phyloP scores from a whole-genome alignment of 805 yeast genomes.

The Grigorovia yakushimaensis region DNA sequence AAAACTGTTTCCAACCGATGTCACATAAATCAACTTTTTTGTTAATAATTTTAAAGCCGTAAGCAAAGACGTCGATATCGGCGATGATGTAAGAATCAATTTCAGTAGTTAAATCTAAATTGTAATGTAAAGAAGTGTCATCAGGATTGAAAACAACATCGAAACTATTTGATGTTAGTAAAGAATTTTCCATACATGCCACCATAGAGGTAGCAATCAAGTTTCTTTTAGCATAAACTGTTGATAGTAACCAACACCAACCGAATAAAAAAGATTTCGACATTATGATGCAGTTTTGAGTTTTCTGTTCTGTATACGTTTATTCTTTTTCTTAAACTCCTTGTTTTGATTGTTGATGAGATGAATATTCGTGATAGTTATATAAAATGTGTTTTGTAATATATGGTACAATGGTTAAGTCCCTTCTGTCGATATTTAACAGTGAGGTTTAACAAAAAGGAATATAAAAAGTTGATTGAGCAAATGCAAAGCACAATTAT shows the following conservation, averaged over 20 bases:
- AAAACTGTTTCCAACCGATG: slow-evolving; percentile 70
- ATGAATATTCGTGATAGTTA: too few relatives aligned
- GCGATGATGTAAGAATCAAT: slow-evolving; percentile 61
- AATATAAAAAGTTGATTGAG: too few relatives aligned
- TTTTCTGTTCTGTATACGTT: too few relatives aligned
- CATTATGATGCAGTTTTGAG: neutral
- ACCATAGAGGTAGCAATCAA: slow-evolving; percentile 63
- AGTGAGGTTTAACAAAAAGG: too few relatives aligned
- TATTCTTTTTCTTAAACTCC: too few relatives aligned
- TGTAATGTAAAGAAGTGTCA: slow-evolving; percentile 54
- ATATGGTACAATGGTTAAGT: too few relatives aligned
- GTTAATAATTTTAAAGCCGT: slow-evolving; percentile 66
- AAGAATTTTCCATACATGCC: slow-evolving; percentile 73
- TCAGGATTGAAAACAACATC: slow-evolving; percentile 70
- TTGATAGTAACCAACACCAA: neutral
- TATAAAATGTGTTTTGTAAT: too few relatives aligned
- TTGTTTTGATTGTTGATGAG: too few relatives aligned
- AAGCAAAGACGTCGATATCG: slow-evolving; percentile 67
- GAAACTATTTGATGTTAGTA: slow-evolving; percentile 62
- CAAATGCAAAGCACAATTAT: too few relatives aligned
- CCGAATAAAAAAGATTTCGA: neutral
- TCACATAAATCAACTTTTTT: slow-evolving; percentile 53
- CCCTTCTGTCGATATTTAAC: too few relatives aligned
- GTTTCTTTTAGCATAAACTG: slow-evolving; percentile 6
- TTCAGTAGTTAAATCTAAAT: slow-evolving; percentile 59